Evolutionary conservation across 106 monocot species (phyloP).

Genomic region (Chionographis japonica): DNA sequence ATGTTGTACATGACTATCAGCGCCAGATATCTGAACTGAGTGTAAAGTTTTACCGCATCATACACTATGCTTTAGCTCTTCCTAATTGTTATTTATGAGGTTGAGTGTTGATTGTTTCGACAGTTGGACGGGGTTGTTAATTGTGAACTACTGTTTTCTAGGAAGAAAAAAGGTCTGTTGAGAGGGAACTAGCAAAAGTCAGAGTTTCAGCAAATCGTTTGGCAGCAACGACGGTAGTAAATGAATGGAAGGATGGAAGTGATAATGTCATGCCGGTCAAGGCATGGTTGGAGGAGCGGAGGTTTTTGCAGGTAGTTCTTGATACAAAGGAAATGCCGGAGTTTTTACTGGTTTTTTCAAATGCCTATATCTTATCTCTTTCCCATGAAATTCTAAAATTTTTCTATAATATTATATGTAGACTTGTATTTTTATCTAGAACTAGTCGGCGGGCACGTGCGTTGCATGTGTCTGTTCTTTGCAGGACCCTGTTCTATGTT

Average conservation of each 20-base stretch:
- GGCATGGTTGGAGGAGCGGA: constrained; percentile 70
- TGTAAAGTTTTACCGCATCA: constrained; percentile 18
- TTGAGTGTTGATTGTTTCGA: too few relatives aligned
- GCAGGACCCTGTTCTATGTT: too few relatives aligned
- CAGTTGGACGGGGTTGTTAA: not conserved
- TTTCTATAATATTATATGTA: not conserved
- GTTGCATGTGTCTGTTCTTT: too few relatives aligned
- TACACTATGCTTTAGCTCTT: not conserved
- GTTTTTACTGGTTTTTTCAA: not conserved
- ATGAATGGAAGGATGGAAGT: constrained; percentile 62
- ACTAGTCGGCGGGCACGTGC: too few relatives aligned
- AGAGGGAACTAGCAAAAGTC: constrained; percentile 58
- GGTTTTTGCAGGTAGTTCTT: constrained; percentile 46
- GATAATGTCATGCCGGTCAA: constrained; percentile 59
- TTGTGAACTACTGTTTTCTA: constrained; percentile 7
- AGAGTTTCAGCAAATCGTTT: constrained; percentile 51
- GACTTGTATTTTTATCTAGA: too few relatives aligned
- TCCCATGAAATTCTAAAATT: constrained; percentile 5
- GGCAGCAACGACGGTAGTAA: constrained; percentile 50
- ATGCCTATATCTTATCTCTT: too few relatives aligned
- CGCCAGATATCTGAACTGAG: constrained; percentile 51
- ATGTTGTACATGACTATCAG: constrained; percentile 51
- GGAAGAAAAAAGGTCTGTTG: constrained; percentile 63
- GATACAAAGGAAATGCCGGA: not conserved
- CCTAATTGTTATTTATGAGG: not conserved